Percentiles rank a stretch among this genome's conserved stretches.
phyloP scores from a whole-genome alignment of 202 grass and related monocot genomes.

The Dendrocalamus latiflorus region DNA sequence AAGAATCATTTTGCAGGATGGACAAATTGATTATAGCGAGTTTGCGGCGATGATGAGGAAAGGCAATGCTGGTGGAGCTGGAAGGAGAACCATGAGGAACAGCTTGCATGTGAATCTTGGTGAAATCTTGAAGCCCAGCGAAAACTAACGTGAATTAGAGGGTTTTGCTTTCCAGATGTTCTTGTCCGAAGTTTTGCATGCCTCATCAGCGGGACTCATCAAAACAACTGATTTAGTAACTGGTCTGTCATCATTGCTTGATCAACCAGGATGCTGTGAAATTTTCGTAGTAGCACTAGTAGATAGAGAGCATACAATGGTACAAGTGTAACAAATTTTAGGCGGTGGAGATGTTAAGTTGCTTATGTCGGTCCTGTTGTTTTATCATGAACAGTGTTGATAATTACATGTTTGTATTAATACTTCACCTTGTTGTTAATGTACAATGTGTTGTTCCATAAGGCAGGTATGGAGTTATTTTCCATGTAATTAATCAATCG shows the following conservation, averaged over 20 bases:
- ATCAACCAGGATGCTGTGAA: neutral
- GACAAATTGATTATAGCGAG: conserved; percentile 91
- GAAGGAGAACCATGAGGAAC: conserved; percentile 87
- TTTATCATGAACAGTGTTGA: conserved; percentile 17
- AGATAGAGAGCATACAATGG: conserved; percentile 15
- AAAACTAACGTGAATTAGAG: conserved; percentile 27
- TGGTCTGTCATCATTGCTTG: neutral
- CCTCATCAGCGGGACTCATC: neutral
- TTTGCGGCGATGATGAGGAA: conserved; percentile 94
- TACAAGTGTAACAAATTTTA: conserved; percentile 20
- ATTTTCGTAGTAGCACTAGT: neutral
- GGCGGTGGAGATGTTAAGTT: neutral
- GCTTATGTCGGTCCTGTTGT: neutral
- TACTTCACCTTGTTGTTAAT: conserved; percentile 16
- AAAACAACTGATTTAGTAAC: neutral
- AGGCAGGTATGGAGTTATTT: neutral
- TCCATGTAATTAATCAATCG: neutral
- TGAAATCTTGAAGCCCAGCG: conserved; percentile 39
- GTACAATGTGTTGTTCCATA: conserved; percentile 12
- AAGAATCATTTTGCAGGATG: conserved; percentile 62
- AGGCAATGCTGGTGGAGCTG: conserved; percentile 53
- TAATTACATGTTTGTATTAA: conserved; percentile 29
- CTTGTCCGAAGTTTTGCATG: neutral
- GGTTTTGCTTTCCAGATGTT: conserved; percentile 6
- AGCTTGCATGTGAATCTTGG: conserved; percentile 61